Percentiles rank a stretch among this genome's conserved stretches.
Evolutionary conservation across 495 filamentous ascomycete species (phyloP).

Genomic region (Annulohypoxylon stygium): DNA sequence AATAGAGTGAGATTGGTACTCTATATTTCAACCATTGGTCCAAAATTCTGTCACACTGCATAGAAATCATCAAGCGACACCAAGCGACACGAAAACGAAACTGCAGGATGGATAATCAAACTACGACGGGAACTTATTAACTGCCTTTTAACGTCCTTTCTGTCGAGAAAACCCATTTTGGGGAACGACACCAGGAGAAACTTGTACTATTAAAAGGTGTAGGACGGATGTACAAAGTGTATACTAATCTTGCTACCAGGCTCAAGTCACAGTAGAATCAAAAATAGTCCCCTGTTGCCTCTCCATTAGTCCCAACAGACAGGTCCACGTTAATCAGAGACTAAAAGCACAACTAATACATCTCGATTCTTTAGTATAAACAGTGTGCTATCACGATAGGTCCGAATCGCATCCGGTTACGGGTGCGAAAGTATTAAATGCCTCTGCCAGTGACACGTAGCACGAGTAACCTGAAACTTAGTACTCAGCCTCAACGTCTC

Average conservation of each 20-base stretch:
- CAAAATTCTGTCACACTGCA: conserved; percentile 42
- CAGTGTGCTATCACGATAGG: conserved; percentile 43
- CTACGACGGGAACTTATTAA: conserved; percentile 9
- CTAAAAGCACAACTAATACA: conserved; percentile 36
- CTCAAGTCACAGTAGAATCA: conserved; percentile 47
- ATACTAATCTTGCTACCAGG: conserved; percentile 52
- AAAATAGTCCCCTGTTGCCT: conserved; percentile 40
- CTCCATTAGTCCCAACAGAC: conserved; percentile 36
- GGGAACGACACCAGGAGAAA: conserved; percentile 37
- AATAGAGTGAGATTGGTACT: conserved; percentile 36
- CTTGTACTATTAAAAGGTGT: conserved; percentile 52
- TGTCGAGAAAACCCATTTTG: conserved; percentile 11
- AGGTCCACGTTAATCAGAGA: conserved; percentile 36
- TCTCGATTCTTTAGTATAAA: conserved; percentile 35
- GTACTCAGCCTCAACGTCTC: conserved; percentile 94
- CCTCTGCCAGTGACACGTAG: conserved; percentile 44
- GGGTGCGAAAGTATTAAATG: conserved; percentile 46
- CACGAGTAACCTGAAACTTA: conserved; percentile 62
- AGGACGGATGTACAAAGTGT: conserved; percentile 53
- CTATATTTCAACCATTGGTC: conserved; percentile 30
- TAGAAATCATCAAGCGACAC: conserved; percentile 32
- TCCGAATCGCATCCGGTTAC: conserved; percentile 40
- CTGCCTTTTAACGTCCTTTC: not conserved
- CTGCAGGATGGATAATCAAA: conserved; percentile 25
- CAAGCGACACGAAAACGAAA: conserved; percentile 45